Conservation (phyloP, 495 filamentous ascomycete species). For the Parathielavia appendiculata region DNA sequence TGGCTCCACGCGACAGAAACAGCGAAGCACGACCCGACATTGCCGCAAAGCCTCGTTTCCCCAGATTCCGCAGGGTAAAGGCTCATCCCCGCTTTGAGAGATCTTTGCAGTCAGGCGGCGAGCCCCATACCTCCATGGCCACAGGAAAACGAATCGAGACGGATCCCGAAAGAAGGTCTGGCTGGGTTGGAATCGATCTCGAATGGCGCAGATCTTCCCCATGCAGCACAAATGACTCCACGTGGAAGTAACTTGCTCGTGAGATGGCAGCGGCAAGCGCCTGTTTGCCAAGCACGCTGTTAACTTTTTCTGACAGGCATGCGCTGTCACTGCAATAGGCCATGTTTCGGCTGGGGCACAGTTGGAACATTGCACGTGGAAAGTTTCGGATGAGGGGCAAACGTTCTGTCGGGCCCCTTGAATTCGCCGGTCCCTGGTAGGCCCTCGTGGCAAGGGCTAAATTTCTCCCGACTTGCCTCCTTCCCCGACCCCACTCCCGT, state of each 20-base stretch:
- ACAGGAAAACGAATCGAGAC: not conserved
- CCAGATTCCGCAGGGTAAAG: slow-evolving; percentile 6
- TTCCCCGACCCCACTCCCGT: slow-evolving; percentile 26
- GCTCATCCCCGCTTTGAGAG: slow-evolving; percentile 2
- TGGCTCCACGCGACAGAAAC: not conserved
- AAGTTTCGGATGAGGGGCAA: slow-evolving; percentile 10
- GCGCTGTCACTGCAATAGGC: not conserved
- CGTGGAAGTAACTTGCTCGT: too few relatives aligned
- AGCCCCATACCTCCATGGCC: not conserved
- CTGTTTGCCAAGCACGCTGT: not conserved
- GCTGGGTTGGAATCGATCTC: too few relatives aligned
- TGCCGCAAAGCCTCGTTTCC: slow-evolving; percentile 16
- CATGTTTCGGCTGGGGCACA: not conserved
- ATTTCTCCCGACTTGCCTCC: slow-evolving; percentile 32
- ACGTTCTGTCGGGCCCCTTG: slow-evolving; percentile 6
- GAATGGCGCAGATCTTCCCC: too few relatives aligned
- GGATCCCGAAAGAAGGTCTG: too few relatives aligned
- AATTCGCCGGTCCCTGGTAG: slow-evolving; percentile 6
- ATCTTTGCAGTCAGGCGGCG: slow-evolving; percentile 5
- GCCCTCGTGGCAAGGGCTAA: slow-evolving; percentile 29
- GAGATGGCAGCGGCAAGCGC: not conserved
- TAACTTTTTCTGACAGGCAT: not conserved
- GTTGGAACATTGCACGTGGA: not conserved
- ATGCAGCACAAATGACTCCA: too few relatives aligned
- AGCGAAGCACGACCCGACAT: not conserved